Conservation (phyloP, 441 rosid genomes). For the Corymbia calophylla region DNA sequence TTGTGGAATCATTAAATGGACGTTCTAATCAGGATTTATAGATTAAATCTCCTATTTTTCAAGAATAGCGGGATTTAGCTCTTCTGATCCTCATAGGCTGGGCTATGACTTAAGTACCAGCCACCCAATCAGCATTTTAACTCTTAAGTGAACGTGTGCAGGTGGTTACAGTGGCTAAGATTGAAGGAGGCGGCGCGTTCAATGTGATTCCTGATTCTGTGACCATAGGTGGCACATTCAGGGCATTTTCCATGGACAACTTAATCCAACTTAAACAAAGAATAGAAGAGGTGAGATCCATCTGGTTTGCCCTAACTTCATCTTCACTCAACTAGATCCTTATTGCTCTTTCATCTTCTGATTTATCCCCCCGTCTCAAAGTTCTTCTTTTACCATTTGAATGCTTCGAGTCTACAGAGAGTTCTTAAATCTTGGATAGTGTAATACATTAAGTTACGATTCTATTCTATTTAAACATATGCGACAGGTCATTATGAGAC, state of each 20-base stretch:
- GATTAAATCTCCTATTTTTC: neutral
- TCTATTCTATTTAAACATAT: neutral
- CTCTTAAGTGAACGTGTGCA: neutral
- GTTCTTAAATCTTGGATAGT: neutral
- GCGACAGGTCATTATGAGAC: neutral
- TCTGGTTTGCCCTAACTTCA: neutral
- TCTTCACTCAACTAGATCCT: neutral
- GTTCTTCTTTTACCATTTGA: neutral
- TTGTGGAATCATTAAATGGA: neutral
- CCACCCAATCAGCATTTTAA: neutral
- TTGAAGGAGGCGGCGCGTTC: constrained; percentile 1
- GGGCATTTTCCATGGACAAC: neutral
- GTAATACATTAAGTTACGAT: neutral
- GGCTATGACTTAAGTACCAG: neutral
- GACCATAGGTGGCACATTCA: constrained; percentile 9
- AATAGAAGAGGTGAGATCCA: constrained; percentile 1
- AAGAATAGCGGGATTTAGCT: neutral
- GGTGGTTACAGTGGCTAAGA: constrained; percentile 5
- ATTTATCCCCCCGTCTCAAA: neutral
- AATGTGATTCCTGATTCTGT: constrained; percentile 8
- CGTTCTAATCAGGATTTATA: neutral
- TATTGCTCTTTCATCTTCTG: neutral
- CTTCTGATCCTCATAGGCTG: neutral
- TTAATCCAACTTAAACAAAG: neutral
- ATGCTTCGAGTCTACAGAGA: neutral